Evolutionary conservation across 2,329 filamentous ascomycete genomes (phyloP), one percentile per base, ranked within the genome.

Genomic region (Fusarium napiforme): DNA sequence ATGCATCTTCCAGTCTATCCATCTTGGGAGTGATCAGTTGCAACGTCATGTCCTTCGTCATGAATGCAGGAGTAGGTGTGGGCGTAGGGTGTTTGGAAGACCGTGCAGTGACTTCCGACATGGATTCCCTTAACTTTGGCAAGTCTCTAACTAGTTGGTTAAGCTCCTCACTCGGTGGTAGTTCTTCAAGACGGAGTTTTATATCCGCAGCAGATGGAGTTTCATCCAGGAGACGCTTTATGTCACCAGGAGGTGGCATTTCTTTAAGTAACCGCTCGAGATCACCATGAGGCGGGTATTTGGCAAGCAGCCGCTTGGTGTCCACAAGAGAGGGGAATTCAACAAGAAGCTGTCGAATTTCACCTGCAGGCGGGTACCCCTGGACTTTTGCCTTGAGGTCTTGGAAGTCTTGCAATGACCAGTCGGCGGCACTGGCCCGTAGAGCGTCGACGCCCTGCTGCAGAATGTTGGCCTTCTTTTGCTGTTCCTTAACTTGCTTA

Each of bases 1-100:
- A 34, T 19, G 57, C 34, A 8, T 55, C 57, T 26, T 74, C 69
- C 37, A 67, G 21, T 21, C 52, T 47, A 15, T 32, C 23, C 18
- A 78, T 43, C 32, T n/a, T 65, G 28, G 59, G 47, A 26, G 45
- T 32, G 37, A 76, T 26, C 26, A 58, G 61, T 26, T 71, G 67
- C 28, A 56, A 32, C 21, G 71, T 55, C 47, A 64, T 57, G 15
- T 72, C 71, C 40, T 64, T 58, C 9, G 58, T 59, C 56, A 70
- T 43, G 21, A 45, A 46, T 19, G 52, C 32, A 39, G 66, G 40
- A 8, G 21, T 6, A 10, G 46, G 45, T n/a, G 40, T 28, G n/a
- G 39, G 50, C 14, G 62, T 42, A 11, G 40, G 18, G 18, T 47
- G 28, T 42, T 34, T 32, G 21, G 55, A 63, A 43, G 67, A 52